A percentile compares a stretch with the other conserved stretches of the same genome.
These are phyloP conservation scores for Cyclaneusma minus DNA, from an alignment of 2,329 filamentous ascomycete genomes.

Conservation along the genomic window DNA sequence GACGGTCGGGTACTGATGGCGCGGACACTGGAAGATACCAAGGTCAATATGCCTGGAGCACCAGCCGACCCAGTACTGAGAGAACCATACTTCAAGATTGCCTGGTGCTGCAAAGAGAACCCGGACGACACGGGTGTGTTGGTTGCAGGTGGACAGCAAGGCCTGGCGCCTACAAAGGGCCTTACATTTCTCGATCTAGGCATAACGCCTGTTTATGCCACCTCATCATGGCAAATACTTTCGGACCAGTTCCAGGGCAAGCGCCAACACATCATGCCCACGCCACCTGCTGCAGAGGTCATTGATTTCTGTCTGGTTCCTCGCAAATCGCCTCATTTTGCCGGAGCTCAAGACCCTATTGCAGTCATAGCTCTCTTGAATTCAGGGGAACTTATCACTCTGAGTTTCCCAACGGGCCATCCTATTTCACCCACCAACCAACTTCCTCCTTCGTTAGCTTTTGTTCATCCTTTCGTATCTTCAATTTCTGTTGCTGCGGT, in stretches of 20 bases:
- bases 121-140: slow-evolving; percentile 85
- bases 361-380: slow-evolving; percentile 65
- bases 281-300: slow-evolving; percentile 63
- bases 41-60: slow-evolving; percentile 52
- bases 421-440: slow-evolving; percentile 87
- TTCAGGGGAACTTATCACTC: slow-evolving; percentile 76
- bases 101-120: slow-evolving; percentile 90
- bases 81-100: slow-evolving; percentile 62
- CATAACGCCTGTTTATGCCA: slow-evolving; percentile 76
- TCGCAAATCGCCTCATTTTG: slow-evolving; percentile 69
- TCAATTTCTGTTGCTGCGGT: slow-evolving; percentile 57
- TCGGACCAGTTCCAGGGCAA: slow-evolving; percentile 69
- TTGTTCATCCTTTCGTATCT: slow-evolving; percentile 80
- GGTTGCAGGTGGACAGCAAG: slow-evolving; percentile 64
- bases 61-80: slow-evolving; percentile 41
- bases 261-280: slow-evolving; percentile 52
- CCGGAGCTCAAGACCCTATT: slow-evolving; percentile 78
- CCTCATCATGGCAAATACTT: slow-evolving; percentile 76
- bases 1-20: slow-evolving; percentile 76
- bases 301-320: slow-evolving; percentile 74
- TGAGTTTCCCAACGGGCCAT: slow-evolving; percentile 86
- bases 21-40: slow-evolving; percentile 58
- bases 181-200: slow-evolving; percentile 85
- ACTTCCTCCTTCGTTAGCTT: slow-evolving; percentile 71
- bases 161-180: slow-evolving; percentile 53